Base-by-base conservation (phyloP, 75 land plant species). In the Picea sitchensis region DNA sequence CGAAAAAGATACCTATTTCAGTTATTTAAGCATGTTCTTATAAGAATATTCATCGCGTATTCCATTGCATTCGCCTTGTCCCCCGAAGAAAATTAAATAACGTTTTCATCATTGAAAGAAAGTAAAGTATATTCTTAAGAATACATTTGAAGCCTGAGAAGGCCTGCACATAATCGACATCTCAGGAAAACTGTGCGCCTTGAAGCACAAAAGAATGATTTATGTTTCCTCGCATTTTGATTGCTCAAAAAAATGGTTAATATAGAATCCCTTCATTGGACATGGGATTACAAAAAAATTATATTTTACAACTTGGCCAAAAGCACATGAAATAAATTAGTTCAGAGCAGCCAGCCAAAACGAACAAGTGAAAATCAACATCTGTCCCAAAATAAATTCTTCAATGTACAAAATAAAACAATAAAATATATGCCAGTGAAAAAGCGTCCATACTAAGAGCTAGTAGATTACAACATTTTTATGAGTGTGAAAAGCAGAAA, bases 201-300 rank as follows among this genome's bases (percentile, higher is more conserved):
- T 71, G 26, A 71, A 38, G 73, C 73, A 71, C 73, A 41, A 36
- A 71, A 44, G 38, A 71, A 68, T 68, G 18, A 36, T 41, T 47
- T 47, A n/a, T 71, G 73, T 41, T 71, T 47, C 44, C 41, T 47
- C 20, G 2, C 41, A 71, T 71, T 41, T 54, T 18, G 47, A 71
- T 71, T 71, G 47, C 73, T 71, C 73, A 71, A 71, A 41, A 34
- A 71, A 41, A 14, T 71, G 51, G 51, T 41, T 44, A 71, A 47
- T 71, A 18, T 36, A 71, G 73, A 71, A 71, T 71, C 73, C 73
- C 73, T 69, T 71, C 54, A 47, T 47, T 47, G 54, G 41, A 71
- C 47, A 71, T 71, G 73, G 73, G 73, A 71, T 71, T 71, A 71
- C 73, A 71, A 71, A 71, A 69, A 71, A 71, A 18, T 20, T 44